Evolutionary conservation across 768 basidiomycete species (phyloP), one percentile per base, ranked within the genome.

Genomic region (Phlegmacium glaucopus): DNA sequence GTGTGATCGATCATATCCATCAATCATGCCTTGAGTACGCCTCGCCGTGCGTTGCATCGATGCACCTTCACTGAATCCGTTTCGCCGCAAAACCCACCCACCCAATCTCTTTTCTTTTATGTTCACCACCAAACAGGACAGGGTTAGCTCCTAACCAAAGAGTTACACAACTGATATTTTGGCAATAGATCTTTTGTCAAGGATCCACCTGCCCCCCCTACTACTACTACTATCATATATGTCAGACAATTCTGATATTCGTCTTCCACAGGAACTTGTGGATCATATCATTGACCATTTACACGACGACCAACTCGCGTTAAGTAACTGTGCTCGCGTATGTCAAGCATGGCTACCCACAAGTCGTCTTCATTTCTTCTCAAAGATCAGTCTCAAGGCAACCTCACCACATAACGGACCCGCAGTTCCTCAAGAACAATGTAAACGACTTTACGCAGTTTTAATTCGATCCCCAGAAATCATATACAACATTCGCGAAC

Each of bases 271-370:
- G 54, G 74, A 76, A 54, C 68, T 75, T 36, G 63, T 72, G n/a
- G 75, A 76, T 63, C 59, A 69, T 46, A 70, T 75, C 53, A 62
- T 77, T 57, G 75, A 75, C 62, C 63, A 74, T 50, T 61, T 76
- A 29, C 56, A 68, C 56, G 62, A 69, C 52, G 67, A 72, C 46
- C 51, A 50, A 15, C 4, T 43, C 34, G 51, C 66, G 15, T 56
- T 75, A 39, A 54, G 43, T 36, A 46, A 47, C 30, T 76, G 74
- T 48, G 61, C 72, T 3, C 62, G 64, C 41, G 70, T 74, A 3
- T 66, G 62, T 53, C 59, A 61, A 3, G 60, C 68, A 27, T 77
- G 74, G 72, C 64, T 70, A 10, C 65, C 68, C 10, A 58, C 68
- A 1, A 67, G 66, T 48, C 63, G 72, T 4, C 56, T 61, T 44